Conservation (phyloP, 2,329 filamentous ascomycete genomes). For the Coniochaeta sp. region DNA sequence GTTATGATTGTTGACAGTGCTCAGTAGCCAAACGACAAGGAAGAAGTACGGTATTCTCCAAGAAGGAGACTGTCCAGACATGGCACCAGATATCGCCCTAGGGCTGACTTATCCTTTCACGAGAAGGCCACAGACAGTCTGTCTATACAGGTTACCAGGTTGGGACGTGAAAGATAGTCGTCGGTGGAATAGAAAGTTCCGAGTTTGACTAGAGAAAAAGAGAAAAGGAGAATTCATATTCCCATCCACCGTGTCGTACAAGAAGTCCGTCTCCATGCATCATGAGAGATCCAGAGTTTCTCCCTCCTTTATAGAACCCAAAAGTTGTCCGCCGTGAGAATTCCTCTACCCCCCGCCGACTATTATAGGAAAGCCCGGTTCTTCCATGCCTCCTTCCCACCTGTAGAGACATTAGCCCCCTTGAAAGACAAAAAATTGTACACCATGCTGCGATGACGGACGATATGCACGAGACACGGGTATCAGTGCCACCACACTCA, state of each 20-base stretch:
- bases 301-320: background rate
- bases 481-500: background rate
- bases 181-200: background rate
- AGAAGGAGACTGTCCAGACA: too few relatives aligned
- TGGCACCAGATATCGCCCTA: too few relatives aligned
- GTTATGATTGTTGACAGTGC: too few relatives aligned
- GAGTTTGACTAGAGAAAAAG: background rate
- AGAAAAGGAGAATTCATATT: slow-evolving; percentile 3
- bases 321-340: background rate
- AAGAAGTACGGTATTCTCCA: too few relatives aligned
- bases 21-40: too few relatives aligned
- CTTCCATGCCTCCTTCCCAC: background rate
- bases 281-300: slow-evolving; percentile 2
- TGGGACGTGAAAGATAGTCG: too few relatives aligned
- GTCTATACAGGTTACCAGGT: too few relatives aligned
- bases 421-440: slow-evolving; percentile 1
- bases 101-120: background rate
- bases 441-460: slow-evolving; percentile 1
- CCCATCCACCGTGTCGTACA: slow-evolving; percentile 2
- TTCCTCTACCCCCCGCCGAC: background rate
- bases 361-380: background rate
- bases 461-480: background rate
- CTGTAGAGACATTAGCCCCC: background rate
- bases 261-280: slow-evolving; percentile 2
- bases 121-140: background rate